Evolutionary conservation across 371 early-diverging fungal species (phyloP).

Genomic region (Mortierella sp.): DNA sequence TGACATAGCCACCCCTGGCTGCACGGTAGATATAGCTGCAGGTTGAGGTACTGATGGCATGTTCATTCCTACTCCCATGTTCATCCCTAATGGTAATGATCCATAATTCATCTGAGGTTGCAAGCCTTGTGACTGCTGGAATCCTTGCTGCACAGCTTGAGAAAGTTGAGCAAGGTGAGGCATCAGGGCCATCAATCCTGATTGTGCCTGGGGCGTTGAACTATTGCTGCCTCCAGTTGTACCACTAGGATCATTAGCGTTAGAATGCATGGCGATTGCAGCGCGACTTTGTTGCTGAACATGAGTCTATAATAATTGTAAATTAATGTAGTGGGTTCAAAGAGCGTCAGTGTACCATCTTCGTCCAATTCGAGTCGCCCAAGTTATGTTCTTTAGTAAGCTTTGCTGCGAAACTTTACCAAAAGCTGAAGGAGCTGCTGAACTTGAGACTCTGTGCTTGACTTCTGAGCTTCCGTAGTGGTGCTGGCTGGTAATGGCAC

Average conservation of each 20-base stretch:
- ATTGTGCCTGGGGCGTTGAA: not conserved
- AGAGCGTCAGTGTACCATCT: too few species aligned
- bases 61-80: not conserved
- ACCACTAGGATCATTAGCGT: not conserved
- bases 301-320: constrained; percentile 9
- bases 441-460: constrained; percentile 32
- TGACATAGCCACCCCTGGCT: constrained; percentile 19
- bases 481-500: not conserved
- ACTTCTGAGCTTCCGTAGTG: constrained; percentile 5
- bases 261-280: constrained; percentile 9
- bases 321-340: too few species aligned
- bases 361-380: too few species aligned
- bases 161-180: constrained; percentile 37
- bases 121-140: constrained; percentile 8
- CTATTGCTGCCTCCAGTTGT: not conserved
- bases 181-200: constrained; percentile 21
- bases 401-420: constrained; percentile 15
- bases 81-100: not conserved
- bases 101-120: constrained; percentile 1
- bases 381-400: too few species aligned
- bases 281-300: constrained; percentile 36
- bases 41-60: constrained; percentile 8
- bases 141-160: constrained; percentile 26
- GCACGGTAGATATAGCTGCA: not conserved
- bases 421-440: constrained; percentile 39